Conservation (phyloP, 1,139 yeast genomes). For the Geotrichum fermentans region DNA sequence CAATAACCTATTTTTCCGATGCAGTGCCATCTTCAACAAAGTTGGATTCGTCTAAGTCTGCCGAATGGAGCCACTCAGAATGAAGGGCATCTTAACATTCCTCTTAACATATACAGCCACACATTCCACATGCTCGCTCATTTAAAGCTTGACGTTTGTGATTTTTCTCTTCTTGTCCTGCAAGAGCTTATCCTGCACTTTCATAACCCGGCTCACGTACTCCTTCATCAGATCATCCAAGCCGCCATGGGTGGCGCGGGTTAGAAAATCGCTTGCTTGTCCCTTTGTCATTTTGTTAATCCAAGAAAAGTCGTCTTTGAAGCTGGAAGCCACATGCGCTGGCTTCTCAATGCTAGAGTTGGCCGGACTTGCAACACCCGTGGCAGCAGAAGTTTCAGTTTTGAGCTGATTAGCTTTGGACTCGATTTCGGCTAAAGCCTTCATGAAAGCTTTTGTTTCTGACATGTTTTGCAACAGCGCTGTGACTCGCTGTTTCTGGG, state of each 20-base stretch:
- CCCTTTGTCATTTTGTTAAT: constrained; percentile 17
- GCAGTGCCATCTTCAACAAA: constrained; percentile 16
- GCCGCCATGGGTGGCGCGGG: constrained; percentile 4
- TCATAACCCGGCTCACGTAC: constrained; percentile 1
- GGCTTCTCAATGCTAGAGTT: too few species aligned
- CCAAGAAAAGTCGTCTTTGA: constrained; percentile 13
- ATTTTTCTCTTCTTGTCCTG: too few species aligned
- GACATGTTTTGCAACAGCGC: constrained; percentile 5
- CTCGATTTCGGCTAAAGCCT: not conserved
- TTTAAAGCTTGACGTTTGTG: too few species aligned
- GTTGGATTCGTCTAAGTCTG: constrained; percentile 18
- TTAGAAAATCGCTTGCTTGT: constrained; percentile 16
- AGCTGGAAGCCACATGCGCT: not conserved
- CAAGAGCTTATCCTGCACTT: constrained; percentile 3
- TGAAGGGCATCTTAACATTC: not conserved
- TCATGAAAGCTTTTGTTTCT: not conserved
- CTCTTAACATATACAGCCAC: too few species aligned
- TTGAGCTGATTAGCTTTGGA: too few species aligned
- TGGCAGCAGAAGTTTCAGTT: too few species aligned
- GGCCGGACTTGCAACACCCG: too few species aligned
- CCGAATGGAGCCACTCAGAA: constrained; percentile 22
- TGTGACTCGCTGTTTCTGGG: constrained; percentile 20
- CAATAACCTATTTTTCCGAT: constrained; percentile 10
- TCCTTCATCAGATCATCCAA: constrained; percentile 1
- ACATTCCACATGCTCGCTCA: too few species aligned